phyloP scores from a whole-genome alignment of 805 yeast species.

The Lipomyces mesembrius region DNA sequence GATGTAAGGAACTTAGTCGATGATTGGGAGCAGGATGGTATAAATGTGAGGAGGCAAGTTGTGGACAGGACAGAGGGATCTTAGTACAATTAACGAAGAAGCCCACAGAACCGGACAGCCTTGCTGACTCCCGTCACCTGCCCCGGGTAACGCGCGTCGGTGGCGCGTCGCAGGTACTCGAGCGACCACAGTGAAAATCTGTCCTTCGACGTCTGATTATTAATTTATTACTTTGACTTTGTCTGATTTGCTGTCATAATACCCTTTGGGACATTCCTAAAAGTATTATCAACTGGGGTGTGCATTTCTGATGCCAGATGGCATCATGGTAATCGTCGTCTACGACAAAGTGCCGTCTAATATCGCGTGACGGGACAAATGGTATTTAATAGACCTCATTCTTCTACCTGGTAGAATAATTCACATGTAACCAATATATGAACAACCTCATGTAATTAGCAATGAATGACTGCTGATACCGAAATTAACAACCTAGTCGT shows the following conservation, averaged over 20 bases:
- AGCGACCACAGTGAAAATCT: too few species aligned
- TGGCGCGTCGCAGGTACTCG: neutral
- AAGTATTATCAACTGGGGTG: too few species aligned
- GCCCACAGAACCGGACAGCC: neutral
- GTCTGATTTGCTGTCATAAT: neutral
- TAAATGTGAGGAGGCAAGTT: neutral
- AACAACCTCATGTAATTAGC: neutral
- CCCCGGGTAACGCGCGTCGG: neutral
- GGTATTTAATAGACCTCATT: neutral
- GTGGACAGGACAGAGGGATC: neutral
- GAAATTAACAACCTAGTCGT: neutral
- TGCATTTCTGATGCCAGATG: too few species aligned
- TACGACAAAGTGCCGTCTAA: too few species aligned
- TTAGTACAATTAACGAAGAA: neutral
- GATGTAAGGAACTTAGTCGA: neutral
- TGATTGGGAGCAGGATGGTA: neutral
- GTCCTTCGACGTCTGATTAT: neutral
- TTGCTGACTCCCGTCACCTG: neutral
- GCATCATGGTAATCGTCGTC: too few species aligned
- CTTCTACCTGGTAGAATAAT: neutral
- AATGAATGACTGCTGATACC: neutral
- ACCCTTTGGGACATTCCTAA: too few species aligned
- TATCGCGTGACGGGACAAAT: too few species aligned
- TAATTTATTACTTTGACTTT: too few species aligned
- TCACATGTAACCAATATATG: neutral